Evolutionary conservation across 768 basidiomycete species (phyloP).

Genomic region (Leccinellum rugosiceps): DNA sequence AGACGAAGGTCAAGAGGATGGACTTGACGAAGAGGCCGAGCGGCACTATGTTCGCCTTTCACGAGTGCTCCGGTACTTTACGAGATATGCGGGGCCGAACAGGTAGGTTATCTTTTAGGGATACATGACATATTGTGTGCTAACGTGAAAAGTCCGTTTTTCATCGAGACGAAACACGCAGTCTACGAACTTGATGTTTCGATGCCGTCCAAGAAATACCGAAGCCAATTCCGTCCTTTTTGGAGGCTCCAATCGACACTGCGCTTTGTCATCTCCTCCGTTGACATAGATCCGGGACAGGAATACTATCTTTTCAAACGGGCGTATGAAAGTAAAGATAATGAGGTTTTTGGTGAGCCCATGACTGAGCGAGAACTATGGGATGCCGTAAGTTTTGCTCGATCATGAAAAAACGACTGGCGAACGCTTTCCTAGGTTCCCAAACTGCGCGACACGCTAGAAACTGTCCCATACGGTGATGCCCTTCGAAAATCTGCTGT

Average conservation of each 20-base stretch:
- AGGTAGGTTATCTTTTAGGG: conserved; percentile 42
- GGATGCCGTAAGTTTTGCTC: conserved; percentile 20
- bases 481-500: conserved; percentile 18
- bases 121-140: neutral
- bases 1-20: conserved; percentile 61
- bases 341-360: conserved; percentile 15
- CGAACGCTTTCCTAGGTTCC: conserved; percentile 13
- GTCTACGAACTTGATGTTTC: conserved; percentile 52
- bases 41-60: conserved; percentile 44
- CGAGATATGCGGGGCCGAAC: conserved; percentile 48
- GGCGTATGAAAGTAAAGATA: conserved; percentile 20
- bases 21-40: conserved; percentile 31
- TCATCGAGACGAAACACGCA: conserved; percentile 59
- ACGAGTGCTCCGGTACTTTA: conserved; percentile 43
- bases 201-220: conserved; percentile 45
- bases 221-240: conserved; percentile 42
- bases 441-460: conserved; percentile 19
- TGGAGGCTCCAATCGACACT: conserved; percentile 49
- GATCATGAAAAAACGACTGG: neutral
- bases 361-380: conserved; percentile 27
- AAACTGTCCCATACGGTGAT: conserved; percentile 21
- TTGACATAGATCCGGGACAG: conserved; percentile 21
- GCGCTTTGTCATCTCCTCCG: conserved; percentile 42
- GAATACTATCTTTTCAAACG: conserved; percentile 36
- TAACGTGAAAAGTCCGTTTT: conserved; percentile 48